phyloP scores from a whole-genome alignment of 1,139 yeast genomes.

The Diutina rugosa region DNA sequence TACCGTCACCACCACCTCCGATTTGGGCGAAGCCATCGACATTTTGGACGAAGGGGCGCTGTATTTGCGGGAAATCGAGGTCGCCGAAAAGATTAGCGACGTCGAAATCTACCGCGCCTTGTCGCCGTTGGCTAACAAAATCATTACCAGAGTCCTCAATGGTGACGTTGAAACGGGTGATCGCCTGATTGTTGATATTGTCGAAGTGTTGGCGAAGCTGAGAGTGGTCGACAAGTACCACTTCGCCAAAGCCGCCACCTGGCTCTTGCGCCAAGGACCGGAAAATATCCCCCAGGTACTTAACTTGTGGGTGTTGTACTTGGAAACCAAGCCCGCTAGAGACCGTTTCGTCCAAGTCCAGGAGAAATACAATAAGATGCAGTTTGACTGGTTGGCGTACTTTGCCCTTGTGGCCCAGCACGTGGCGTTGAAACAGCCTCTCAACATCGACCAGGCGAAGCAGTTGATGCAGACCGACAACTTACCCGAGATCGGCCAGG shows the following conservation, averaged over 20 bases:
- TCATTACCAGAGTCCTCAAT: constrained; percentile 12
- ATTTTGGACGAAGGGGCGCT: constrained; percentile 31
- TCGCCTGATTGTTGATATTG: constrained; percentile 11
- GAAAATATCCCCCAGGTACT: constrained; percentile 14
- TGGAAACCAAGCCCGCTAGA: constrained; percentile 13
- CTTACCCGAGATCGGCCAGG: constrained; percentile 13
- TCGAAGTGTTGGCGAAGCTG: constrained; percentile 16
- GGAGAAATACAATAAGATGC: constrained; percentile 7
- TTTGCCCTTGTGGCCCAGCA: constrained; percentile 23
- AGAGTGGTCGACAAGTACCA: constrained; percentile 22
- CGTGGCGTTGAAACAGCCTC: constrained; percentile 11
- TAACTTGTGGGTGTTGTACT: constrained; percentile 20
- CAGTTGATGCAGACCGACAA: constrained; percentile 16
- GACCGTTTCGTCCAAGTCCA: constrained; percentile 5
- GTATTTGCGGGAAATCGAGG: constrained; percentile 26
- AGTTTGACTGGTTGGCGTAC: constrained; percentile 17
- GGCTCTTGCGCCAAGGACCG: constrained; percentile 8
- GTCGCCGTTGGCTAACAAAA: constrained; percentile 13
- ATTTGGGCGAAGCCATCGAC: constrained; percentile 19
- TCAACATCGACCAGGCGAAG: constrained; percentile 14
- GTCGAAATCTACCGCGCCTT: constrained; percentile 14
- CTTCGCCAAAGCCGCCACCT: constrained; percentile 15
- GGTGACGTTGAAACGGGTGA: constrained; percentile 7
- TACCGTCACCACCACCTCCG: constrained; percentile 11
- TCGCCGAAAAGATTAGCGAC: constrained; percentile 17